Percentiles rank a stretch among this genome's conserved stretches.
These are phyloP conservation scores for Paraurostyla sp. DNA, from an alignment of 73 alveolate genomes.

Conservation along the genomic window DNA sequence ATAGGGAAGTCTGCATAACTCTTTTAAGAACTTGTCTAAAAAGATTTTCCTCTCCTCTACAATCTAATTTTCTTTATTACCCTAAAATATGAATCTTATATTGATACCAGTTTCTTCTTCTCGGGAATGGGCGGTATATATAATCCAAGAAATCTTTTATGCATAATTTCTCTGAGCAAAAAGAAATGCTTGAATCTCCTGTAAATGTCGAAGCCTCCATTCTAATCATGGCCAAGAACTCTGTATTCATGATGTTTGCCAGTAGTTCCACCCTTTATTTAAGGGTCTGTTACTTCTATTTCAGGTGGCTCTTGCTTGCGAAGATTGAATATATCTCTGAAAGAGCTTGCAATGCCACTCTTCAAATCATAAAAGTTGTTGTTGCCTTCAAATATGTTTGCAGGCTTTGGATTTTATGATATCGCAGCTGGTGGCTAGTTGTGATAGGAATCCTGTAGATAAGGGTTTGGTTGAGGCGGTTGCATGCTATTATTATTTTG, in stretches of 20 bases:
- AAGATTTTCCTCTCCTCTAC: slow-evolving; percentile 66
- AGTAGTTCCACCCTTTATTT: slow-evolving; percentile 32
- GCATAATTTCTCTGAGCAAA: slow-evolving; percentile 57
- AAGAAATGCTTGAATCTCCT: slow-evolving; percentile 76
- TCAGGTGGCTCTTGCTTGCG: slow-evolving; percentile 33
- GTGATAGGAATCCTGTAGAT: no score
- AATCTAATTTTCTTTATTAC: slow-evolving; percentile 57
- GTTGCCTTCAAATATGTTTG: not conserved
- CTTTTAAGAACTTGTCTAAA: slow-evolving; percentile 67
- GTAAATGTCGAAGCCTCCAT: slow-evolving; percentile 47
- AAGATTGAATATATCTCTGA: slow-evolving; percentile 1
- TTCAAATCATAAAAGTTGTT: not conserved
- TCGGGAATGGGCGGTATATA: slow-evolving; percentile 82
- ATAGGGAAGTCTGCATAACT: slow-evolving; percentile 46
- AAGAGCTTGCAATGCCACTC: slow-evolving; percentile 1
- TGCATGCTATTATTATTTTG: no score
- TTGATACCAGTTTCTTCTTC: slow-evolving; percentile 55
- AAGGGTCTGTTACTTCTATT: slow-evolving; percentile 39
- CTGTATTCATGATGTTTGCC: slow-evolving; percentile 52
- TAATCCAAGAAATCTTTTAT: slow-evolving; percentile 76
- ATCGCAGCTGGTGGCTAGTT: not conserved
- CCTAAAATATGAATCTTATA: not conserved
- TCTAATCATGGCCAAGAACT: slow-evolving; percentile 6
- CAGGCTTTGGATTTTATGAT: not conserved
- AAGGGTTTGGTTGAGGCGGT: no score